Base-by-base conservation (phyloP, 345 rosid species). In the Eucalyptus caleyi region DNA sequence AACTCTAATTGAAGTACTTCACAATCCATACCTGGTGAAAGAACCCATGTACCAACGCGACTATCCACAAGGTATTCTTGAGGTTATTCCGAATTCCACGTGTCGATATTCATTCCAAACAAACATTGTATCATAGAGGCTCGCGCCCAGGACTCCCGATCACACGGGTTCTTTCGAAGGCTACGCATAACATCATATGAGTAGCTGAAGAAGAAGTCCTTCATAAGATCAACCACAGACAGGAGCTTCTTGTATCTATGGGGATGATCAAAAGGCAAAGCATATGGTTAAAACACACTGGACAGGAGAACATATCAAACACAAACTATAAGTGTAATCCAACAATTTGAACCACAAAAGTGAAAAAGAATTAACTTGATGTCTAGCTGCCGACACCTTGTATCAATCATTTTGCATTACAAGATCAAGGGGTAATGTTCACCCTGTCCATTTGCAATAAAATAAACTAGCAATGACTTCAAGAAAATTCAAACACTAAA, bases 151-250 rank as follows among this genome's bases (percentile, higher is more conserved):
- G 95, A 92, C 90, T 88, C 94, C 86, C 88, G 92, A 56, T 91
- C 89, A 89, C 92, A 90, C 83, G 96, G 92, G 92, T 97, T 98
- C 90, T 91, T 96, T 93, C 97, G 99, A 87, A 98, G 96, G 87
- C 98, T 94, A 92, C 95, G 96, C 99, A 97, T 98, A 87, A 95
- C 88, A 92, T 95, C 91, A 91, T 96, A 98, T 88, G 99, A 95
- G 92, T 98, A 98, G 95, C 99, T 98, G 95, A 96, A 98, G 94
- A 95, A 96, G 97, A 96, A 98, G 95, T 98, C 98, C 96, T 95
- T 97, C n/a, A 98, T 93, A 89, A 98, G 98, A 94, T 97, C 98
- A 88, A 98, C 98, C 54, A 95, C 89, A 93, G 97, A 91, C 45
- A 98, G 96, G 88, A 98, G 99, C 95, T 96, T 97, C 97, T 97